phyloP scores from a whole-genome alignment of 2,329 filamentous ascomycete species.

The Alternaria viburni region DNA sequence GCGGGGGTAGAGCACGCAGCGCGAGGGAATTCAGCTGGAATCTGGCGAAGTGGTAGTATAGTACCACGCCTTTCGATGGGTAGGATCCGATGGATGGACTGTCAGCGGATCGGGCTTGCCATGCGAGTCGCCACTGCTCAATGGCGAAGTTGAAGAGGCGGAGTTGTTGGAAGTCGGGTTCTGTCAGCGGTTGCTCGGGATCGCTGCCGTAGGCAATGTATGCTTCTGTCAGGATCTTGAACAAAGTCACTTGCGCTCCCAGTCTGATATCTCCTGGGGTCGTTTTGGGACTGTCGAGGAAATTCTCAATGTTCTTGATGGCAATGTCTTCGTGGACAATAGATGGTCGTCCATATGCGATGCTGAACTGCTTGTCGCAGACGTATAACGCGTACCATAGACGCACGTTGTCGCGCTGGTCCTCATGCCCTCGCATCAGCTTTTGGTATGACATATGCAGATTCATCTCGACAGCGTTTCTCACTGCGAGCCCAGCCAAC shows the following conservation, averaged over 20 bases:
- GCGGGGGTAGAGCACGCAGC: slow-evolving; percentile 50
- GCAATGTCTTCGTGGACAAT: slow-evolving; percentile 49
- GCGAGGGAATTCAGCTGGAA: slow-evolving; percentile 60
- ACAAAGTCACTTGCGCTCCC: slow-evolving; percentile 39
- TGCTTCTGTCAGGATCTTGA: slow-evolving; percentile 44
- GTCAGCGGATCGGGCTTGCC: slow-evolving; percentile 44
- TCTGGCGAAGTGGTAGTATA: slow-evolving; percentile 63
- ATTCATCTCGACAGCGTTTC: slow-evolving; percentile 51
- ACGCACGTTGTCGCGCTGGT: slow-evolving; percentile 45
- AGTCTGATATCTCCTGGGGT: slow-evolving; percentile 40
- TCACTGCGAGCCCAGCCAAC: slow-evolving; percentile 48
- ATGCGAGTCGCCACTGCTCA: slow-evolving; percentile 52
- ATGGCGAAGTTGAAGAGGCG: slow-evolving; percentile 52
- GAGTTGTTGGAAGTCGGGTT: slow-evolving; percentile 48
- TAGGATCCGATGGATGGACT: slow-evolving; percentile 39
- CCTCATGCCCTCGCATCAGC: slow-evolving; percentile 41
- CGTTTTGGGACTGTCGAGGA: slow-evolving; percentile 36
- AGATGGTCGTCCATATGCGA: slow-evolving; percentile 51
- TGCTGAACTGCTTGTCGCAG: slow-evolving; percentile 51
- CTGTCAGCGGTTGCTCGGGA: slow-evolving; percentile 45
- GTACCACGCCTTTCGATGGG: slow-evolving; percentile 57
- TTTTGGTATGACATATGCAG: slow-evolving; percentile 48
- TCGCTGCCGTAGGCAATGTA: slow-evolving; percentile 43
- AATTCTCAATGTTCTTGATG: slow-evolving; percentile 46
- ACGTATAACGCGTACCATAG: slow-evolving; percentile 51